Percentiles rank a stretch among this genome's conserved stretches.
Conservation (phyloP, 139 green algal genomes). For the Zygnema circumcarinatum region DNA sequence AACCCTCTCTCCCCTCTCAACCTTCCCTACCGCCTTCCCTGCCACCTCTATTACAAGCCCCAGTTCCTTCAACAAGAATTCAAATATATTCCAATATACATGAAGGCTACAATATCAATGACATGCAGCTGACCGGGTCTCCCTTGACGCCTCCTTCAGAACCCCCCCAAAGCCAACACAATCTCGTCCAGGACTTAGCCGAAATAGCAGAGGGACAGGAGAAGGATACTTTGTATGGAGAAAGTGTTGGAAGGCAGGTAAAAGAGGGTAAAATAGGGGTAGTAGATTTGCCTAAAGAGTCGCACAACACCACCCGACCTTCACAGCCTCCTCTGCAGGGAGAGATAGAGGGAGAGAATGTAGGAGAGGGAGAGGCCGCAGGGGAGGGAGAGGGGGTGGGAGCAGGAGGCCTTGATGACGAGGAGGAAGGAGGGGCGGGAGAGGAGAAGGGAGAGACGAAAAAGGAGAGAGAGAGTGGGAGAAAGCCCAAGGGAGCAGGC, state of each 20-base stretch:
- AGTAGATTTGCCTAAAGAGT: no score
- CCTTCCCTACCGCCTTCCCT: no score
- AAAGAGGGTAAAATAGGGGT: background rate
- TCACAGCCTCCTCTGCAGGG: background rate
- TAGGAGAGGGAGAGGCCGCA: background rate
- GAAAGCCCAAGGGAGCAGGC: background rate
- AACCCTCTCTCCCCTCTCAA: no score
- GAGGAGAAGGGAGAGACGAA: background rate
- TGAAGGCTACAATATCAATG: no score
- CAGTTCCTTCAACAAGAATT: no score
- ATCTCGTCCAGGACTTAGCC: background rate
- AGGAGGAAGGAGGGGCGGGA: background rate
- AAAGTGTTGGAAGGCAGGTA: background rate
- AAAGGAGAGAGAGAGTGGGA: slow-evolving; percentile 18
- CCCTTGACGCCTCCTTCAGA: no score
- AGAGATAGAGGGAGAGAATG: background rate
- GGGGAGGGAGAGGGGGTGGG: background rate
- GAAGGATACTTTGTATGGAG: background rate
- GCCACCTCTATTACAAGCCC: no score
- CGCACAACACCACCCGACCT: background rate
- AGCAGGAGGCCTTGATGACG: background rate
- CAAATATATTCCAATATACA: no score
- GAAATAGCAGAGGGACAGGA: background rate
- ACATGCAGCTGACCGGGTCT: no score
- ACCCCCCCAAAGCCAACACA: no score